Percentiles rank a stretch among this genome's conserved stretches.
phyloP scores from a whole-genome alignment of 2,329 filamentous ascomycete genomes.

The Phialocephala subalpina region DNA sequence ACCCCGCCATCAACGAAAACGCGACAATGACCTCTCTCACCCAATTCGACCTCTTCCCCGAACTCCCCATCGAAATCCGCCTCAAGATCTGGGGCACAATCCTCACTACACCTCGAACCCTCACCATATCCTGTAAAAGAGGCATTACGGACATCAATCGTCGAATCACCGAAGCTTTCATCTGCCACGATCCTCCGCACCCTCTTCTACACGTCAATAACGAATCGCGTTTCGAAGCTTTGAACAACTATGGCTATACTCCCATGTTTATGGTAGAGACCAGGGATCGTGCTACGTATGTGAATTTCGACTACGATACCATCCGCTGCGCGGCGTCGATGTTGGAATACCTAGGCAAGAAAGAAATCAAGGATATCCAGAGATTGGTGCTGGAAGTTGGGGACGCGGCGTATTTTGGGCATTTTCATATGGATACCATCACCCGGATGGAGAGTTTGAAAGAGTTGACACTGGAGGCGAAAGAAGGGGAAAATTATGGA shows the following conservation, averaged over 20 bases:
- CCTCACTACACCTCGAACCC: conserved; percentile 29
- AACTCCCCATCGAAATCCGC: conserved; percentile 40
- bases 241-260: conserved; percentile 30
- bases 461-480: conserved; percentile 32
- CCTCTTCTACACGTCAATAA: conserved; percentile 39
- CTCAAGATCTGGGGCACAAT: conserved; percentile 39
- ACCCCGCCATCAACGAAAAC: background rate
- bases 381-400: conserved; percentile 34
- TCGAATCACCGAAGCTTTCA: conserved; percentile 29
- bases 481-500: conserved; percentile 6
- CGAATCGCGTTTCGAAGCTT: conserved; percentile 42
- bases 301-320: conserved; percentile 33
- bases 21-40: conserved; percentile 21
- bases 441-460: conserved; percentile 35
- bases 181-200: conserved; percentile 36
- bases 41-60: conserved; percentile 38
- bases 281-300: conserved; percentile 32
- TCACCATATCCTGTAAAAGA: conserved; percentile 34
- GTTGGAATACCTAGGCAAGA: conserved; percentile 29
- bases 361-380: conserved; percentile 29
- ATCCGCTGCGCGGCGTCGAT: conserved; percentile 32
- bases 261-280: conserved; percentile 9
- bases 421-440: conserved; percentile 39
- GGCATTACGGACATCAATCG: conserved; percentile 4
- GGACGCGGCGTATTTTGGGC: conserved; percentile 39